A percentile compares a stretch with the other conserved stretches of the same genome.
phyloP scores from a whole-genome alignment of 2,329 filamentous ascomycete species.

The Venturia pyrina region DNA sequence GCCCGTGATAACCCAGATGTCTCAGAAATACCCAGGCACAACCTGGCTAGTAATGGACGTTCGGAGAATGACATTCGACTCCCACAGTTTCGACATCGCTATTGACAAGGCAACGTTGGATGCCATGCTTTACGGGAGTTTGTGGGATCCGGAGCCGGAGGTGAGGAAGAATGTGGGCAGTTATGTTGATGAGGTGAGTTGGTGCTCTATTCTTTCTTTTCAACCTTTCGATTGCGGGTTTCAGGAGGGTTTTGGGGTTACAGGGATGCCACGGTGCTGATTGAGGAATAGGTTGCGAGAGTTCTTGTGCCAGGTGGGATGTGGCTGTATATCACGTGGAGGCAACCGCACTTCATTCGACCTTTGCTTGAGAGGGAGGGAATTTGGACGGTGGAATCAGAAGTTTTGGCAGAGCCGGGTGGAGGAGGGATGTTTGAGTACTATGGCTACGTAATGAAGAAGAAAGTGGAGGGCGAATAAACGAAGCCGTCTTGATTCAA shows the following conservation, averaged over 20 bases:
- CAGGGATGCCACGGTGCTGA: slow-evolving; percentile 15
- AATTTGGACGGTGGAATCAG: slow-evolving; percentile 36
- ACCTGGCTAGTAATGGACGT: slow-evolving; percentile 41
- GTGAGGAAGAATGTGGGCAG: slow-evolving; percentile 19
- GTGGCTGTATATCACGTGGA: slow-evolving; percentile 34
- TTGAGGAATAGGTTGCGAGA: slow-evolving; percentile 15
- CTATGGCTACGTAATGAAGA: slow-evolving; percentile 35
- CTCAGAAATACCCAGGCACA: slow-evolving; percentile 31
- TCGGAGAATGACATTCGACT: slow-evolving; percentile 32
- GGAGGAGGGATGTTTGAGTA: slow-evolving; percentile 39
- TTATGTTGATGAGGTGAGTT: slow-evolving; percentile 17
- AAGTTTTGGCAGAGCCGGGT: slow-evolving; percentile 26
- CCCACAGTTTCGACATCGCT: slow-evolving; percentile 38
- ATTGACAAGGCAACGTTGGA: slow-evolving; percentile 31
- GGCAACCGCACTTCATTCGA: slow-evolving; percentile 46
- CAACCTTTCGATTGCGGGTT: too few relatives aligned
- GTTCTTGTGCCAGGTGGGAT: slow-evolving; percentile 21
- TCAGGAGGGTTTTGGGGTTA: too few relatives aligned
- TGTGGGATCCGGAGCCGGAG: slow-evolving; percentile 22
- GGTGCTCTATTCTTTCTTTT: neutral
- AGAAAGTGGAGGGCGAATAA: slow-evolving; percentile 14
- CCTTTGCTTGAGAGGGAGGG: slow-evolving; percentile 35
- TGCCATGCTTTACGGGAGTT: slow-evolving; percentile 24
- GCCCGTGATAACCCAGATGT: slow-evolving; percentile 41
- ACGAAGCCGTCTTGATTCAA: too few relatives aligned